phyloP scores from a whole-genome alignment of 495 filamentous ascomycete genomes.

The Trypethelium eluteriae region DNA sequence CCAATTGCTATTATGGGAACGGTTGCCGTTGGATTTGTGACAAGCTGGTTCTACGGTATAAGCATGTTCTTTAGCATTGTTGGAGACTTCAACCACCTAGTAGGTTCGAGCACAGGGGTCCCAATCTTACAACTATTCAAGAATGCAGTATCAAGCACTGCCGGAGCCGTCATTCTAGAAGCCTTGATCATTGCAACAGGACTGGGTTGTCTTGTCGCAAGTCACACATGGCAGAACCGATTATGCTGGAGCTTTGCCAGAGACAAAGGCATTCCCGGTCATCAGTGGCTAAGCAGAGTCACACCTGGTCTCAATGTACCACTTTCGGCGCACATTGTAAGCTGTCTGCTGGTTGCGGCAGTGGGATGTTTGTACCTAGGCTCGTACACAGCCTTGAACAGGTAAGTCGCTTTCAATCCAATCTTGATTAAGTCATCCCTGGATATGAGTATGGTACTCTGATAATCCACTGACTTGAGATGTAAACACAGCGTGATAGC shows the following conservation, averaged over 20 bases:
- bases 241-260: conserved; percentile 56
- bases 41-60: conserved; percentile 49
- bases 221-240: conserved; percentile 51
- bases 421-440: too few relatives aligned
- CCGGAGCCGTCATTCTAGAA: conserved; percentile 50
- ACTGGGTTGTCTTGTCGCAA: conserved; percentile 48
- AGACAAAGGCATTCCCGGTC: conserved; percentile 48
- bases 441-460: too few relatives aligned
- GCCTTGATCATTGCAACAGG: conserved; percentile 49
- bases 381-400: conserved; percentile 49
- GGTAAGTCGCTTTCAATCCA: conserved; percentile 26
- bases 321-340: conserved; percentile 44
- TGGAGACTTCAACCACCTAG: conserved; percentile 42
- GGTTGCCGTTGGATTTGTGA: conserved; percentile 52
- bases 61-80: conserved; percentile 53
- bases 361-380: conserved; percentile 51
- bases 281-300: conserved; percentile 42
- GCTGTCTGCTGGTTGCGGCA: conserved; percentile 43
- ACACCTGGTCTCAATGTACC: conserved; percentile 48
- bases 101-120: conserved; percentile 45
- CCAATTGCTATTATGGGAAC: conserved; percentile 53
- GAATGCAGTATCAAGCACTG: conserved; percentile 45
- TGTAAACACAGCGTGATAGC: conserved; percentile 26
- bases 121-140: conserved; percentile 54
- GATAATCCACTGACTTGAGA: background rate